Evolutionary conservation across 2,329 filamentous ascomycete genomes (phyloP).

Genomic region (Penicillium polonicum): DNA sequence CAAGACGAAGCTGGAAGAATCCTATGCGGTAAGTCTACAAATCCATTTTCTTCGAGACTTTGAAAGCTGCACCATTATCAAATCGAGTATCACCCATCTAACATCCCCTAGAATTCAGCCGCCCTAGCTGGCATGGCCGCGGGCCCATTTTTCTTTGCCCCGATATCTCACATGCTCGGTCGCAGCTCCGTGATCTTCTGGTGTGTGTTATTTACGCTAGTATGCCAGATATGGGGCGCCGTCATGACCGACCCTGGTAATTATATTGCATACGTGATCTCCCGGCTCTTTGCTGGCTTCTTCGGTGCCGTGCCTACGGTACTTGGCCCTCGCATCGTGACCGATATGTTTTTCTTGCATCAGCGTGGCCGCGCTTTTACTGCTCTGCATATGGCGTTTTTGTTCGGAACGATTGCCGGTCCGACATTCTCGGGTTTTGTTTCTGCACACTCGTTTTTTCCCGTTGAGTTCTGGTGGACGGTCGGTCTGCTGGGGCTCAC

Average conservation of each 20-base stretch:
- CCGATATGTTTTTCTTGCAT: constrained; percentile 48
- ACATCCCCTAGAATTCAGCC: constrained; percentile 33
- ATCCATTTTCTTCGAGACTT: not conserved
- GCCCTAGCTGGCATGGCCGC: constrained; percentile 42
- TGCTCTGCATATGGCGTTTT: constrained; percentile 36
- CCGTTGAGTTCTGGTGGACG: constrained; percentile 47
- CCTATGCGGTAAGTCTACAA: constrained; percentile 32
- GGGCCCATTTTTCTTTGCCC: constrained; percentile 42
- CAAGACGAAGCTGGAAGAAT: constrained; percentile 33
- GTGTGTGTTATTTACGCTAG: constrained; percentile 37
- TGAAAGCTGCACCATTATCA: not conserved
- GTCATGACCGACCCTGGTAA: constrained; percentile 36
- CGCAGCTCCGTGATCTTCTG: constrained; percentile 43
- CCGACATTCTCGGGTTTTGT: constrained; percentile 45
- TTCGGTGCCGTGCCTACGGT: constrained; percentile 42
- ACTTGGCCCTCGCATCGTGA: constrained; percentile 42
- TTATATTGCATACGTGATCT: constrained; percentile 40
- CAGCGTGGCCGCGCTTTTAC: constrained; percentile 45
- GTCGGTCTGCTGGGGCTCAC: constrained; percentile 39
- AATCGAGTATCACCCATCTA: not conserved
- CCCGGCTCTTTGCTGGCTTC: constrained; percentile 43
- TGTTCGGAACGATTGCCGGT: constrained; percentile 40
- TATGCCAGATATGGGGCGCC: constrained; percentile 41
- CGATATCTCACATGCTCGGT: constrained; percentile 38
- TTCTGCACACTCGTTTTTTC: constrained; percentile 36